phyloP scores from a whole-genome alignment of 352 stramenopile genomes.

The Pythium coloratum region DNA sequence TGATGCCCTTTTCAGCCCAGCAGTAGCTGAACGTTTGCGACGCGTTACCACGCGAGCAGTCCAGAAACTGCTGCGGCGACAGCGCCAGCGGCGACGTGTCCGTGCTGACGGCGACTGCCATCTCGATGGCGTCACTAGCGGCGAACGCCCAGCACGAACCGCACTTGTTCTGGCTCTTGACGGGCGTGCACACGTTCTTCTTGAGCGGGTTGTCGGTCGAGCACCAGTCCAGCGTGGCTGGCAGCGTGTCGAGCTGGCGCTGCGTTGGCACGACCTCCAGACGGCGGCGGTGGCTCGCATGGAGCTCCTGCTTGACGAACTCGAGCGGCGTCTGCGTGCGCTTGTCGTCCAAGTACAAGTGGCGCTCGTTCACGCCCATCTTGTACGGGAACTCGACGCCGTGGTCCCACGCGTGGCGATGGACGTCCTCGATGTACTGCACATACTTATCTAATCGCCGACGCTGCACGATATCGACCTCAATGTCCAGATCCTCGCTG shows the following conservation, averaged over 20 bases:
- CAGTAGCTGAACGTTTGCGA: constrained; percentile 78
- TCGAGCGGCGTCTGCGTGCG: constrained; percentile 38
- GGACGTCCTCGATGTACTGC: constrained; percentile 68
- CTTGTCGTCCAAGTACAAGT: constrained; percentile 57
- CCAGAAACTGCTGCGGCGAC: constrained; percentile 79
- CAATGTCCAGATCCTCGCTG: constrained; percentile 36
- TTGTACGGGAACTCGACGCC: constrained; percentile 58
- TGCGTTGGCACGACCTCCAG: constrained; percentile 13
- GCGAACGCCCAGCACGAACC: constrained; percentile 85
- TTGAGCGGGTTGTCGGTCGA: constrained; percentile 61
- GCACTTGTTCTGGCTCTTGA: constrained; percentile 84
- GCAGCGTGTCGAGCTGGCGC: constrained; percentile 28
- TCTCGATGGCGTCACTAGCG: constrained; percentile 76
- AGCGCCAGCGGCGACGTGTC: constrained; percentile 47
- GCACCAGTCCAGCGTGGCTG: constrained; percentile 69
- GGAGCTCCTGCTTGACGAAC: constrained; percentile 63
- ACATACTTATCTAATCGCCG: constrained; percentile 61
- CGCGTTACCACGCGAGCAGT: constrained; percentile 71
- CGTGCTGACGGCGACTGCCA: constrained; percentile 53
- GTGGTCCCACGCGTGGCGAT: constrained; percentile 38
- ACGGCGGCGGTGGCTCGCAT: constrained; percentile 39
- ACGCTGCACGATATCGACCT: constrained; percentile 36
- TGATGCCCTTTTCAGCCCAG: constrained; percentile 52
- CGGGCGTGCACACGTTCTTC: constrained; percentile 62
- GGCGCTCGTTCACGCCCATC: constrained; percentile 64